These are phyloP conservation scores for Cyberlindnera saturnus DNA, from an alignment of 805 yeast genomes.

Conservation along the genomic window DNA sequence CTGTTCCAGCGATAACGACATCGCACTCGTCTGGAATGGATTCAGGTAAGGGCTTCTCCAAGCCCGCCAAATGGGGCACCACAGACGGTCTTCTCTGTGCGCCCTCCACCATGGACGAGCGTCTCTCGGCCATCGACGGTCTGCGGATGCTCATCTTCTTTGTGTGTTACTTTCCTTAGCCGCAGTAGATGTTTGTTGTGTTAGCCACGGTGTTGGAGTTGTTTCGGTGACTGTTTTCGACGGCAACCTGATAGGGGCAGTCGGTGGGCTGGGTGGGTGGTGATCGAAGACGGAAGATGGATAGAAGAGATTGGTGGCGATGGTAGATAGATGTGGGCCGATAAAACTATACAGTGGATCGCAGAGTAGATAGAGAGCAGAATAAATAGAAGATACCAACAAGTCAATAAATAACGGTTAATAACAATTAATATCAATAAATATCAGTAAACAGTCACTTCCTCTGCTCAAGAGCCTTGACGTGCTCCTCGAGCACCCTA, in stretches of 20 bases:
- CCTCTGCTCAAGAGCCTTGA: constrained; percentile 49
- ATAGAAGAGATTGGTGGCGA: background rate
- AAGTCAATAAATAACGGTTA: too few relatives aligned
- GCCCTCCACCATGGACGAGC: constrained; percentile 39
- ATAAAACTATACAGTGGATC: too few relatives aligned
- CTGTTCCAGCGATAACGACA: constrained; percentile 89
- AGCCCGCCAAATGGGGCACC: constrained; percentile 69
- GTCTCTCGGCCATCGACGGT: constrained; percentile 62
- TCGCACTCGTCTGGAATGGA: constrained; percentile 69
- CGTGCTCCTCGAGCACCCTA: constrained; percentile 60
- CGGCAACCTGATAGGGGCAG: background rate
- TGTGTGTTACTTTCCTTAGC: background rate
- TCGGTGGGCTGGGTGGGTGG: background rate
- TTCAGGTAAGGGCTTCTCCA: constrained; percentile 65
- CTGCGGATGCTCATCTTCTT: constrained; percentile 37
- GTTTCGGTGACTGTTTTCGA: too few relatives aligned
- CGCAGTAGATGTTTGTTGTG: too few relatives aligned
- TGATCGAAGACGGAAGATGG: too few relatives aligned
- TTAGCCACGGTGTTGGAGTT: too few relatives aligned
- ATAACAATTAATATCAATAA: background rate
- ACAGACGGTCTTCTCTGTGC: constrained; percentile 25
- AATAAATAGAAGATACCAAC: too few relatives aligned
- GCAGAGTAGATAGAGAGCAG: too few relatives aligned
- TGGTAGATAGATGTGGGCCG: background rate
- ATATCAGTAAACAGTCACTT: background rate